Conservation (phyloP, 2,329 filamentous ascomycete species). For the Drechslerella coelobrocha region DNA sequence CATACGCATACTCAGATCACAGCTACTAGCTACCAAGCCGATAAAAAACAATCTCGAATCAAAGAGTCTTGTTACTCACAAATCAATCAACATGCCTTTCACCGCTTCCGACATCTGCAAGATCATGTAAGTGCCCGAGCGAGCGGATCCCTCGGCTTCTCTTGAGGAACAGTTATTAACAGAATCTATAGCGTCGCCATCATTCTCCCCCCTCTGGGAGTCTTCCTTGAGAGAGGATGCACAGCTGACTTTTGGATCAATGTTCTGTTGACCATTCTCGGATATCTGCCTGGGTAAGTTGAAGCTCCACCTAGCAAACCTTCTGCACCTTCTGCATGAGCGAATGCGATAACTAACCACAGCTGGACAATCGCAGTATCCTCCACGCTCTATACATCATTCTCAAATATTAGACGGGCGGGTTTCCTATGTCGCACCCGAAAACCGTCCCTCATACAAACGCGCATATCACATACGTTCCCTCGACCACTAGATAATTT, state of each 20-base stretch:
- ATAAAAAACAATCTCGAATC: constrained; percentile 25
- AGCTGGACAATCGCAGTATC: constrained; percentile 75
- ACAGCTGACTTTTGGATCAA: constrained; percentile 88
- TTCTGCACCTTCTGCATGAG: background rate
- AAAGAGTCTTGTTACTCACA: constrained; percentile 20
- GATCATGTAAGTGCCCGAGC: constrained; percentile 61
- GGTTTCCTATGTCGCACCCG: constrained; percentile 5
- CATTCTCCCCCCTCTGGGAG: constrained; percentile 86
- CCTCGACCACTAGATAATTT: constrained; percentile 8
- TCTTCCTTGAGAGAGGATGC: constrained; percentile 93
- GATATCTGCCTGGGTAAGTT: constrained; percentile 60
- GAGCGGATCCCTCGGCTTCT: background rate
- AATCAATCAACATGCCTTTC: constrained; percentile 63
- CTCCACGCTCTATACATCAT: constrained; percentile 81
- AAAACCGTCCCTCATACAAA: no score
- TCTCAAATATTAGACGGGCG: constrained; percentile 51
- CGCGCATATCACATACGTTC: no score
- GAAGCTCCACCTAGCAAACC: background rate
- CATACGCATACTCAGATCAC: constrained; percentile 14
- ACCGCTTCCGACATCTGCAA: constrained; percentile 77
- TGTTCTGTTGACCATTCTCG: constrained; percentile 82
- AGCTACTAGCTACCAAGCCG: constrained; percentile 10
- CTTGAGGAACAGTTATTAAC: background rate
- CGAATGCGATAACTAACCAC: background rate
- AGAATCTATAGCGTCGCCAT: constrained; percentile 72